A percentile compares a stretch with the other conserved stretches of the same genome.
phyloP scores from a whole-genome alignment of 495 filamentous ascomycete species.

The Rhypophila decipiens region DNA sequence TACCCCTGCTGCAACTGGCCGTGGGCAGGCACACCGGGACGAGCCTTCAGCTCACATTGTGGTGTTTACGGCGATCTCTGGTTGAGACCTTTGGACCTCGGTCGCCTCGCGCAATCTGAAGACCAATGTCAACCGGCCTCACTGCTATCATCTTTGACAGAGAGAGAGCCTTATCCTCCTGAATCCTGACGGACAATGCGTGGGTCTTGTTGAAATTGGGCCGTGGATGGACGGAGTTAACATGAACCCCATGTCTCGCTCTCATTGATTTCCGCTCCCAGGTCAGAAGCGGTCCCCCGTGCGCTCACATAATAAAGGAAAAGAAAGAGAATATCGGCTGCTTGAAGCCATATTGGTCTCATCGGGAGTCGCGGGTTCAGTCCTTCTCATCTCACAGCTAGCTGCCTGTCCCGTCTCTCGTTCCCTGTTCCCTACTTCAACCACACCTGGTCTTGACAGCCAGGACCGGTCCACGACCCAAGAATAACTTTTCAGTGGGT shows the following conservation, averaged over 20 bases:
- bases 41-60: too few species aligned
- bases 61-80: neutral
- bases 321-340: too few species aligned
- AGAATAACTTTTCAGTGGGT: too few species aligned
- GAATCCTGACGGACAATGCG: neutral
- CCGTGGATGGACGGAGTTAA: constrained; percentile 1
- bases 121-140: too few species aligned
- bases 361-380: constrained; percentile 7
- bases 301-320: too few species aligned
- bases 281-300: neutral
- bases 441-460: constrained; percentile 5
- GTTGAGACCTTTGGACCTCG: neutral
- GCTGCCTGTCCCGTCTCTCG: neutral
- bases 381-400: neutral
- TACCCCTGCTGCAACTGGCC: too few species aligned
- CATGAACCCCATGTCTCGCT: constrained; percentile 5
- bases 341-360: constrained; percentile 11
- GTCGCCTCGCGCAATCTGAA: neutral
- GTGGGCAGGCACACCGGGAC: too few species aligned
- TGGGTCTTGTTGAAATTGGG: neutral
- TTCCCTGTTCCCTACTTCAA: too few species aligned
- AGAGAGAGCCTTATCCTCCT: neutral
- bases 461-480: too few species aligned
- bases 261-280: constrained; percentile 5
- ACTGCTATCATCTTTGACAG: too few species aligned